Evolutionary conservation across 257 asterid genomes (phyloP), one percentile per base, ranked within the genome.

Genomic region (Fraxinus quadrangulata): DNA sequence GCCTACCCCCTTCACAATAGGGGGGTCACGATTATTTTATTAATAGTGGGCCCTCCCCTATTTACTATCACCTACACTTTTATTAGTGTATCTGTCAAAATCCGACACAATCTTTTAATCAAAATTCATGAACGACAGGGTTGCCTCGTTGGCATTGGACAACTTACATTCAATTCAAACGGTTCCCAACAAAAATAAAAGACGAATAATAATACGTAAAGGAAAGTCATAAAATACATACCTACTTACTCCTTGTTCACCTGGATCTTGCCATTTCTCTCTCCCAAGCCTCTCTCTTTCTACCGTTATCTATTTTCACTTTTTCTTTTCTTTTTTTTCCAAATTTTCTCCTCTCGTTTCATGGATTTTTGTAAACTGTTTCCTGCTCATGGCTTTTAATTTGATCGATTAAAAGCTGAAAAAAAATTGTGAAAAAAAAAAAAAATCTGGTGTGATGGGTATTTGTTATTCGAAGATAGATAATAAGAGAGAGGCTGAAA

Each of bases 401-500:
- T 77, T 72, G 78, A 78, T 79, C 67, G 10, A 70, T 47, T 81
- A 67, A 77, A 23, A 68, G 75, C 59, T 78, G 68, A 61, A 2
- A 26, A 63, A 8, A 11, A 24, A 6, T n/a, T 59, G 40, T 36
- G 1, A 6, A 8, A 21, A 59, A n/a, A 21, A 59, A n/a, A 59
- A n/a, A 7, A 61, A 23, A 21, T 61, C 34, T 63, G 69, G 21
- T 24, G 31, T 63, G 81, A 95, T 95, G 99, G 99, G 99, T 85
- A 93, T 90, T 84, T 95, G 99, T 78, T 85, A 87, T 85, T 95
- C 99, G 24, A 87, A 92, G 23, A 39, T 23, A 5, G 73, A 79
- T 36, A 85, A 84, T 68, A 88, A 79, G 88, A 86, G 82, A 49
- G 88, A 70, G 80, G 30, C 82, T 71, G 89, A 83, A 54, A 81